Evolutionary conservation across 208 protist species (phyloP).

Genomic region (Acanthamoeba quina): DNA sequence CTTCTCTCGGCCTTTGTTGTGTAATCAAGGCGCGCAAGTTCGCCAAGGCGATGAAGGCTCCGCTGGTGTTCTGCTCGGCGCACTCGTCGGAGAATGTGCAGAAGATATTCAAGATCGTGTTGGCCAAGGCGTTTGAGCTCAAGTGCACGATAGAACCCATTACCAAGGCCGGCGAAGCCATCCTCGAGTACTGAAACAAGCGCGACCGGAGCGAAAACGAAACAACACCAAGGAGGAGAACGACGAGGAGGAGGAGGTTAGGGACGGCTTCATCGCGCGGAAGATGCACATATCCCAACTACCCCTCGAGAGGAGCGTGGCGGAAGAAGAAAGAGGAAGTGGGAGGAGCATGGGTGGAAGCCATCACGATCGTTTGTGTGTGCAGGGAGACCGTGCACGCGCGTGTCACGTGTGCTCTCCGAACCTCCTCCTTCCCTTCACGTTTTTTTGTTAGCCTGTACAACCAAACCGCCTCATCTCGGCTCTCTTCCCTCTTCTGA

Average conservation of each 20-base stretch:
- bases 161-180: constrained; percentile 88
- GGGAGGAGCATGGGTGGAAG: too few species aligned
- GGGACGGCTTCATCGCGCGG: background rate
- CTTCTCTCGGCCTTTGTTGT: background rate
- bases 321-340: too few species aligned
- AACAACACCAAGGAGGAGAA: too few species aligned
- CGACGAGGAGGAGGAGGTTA: too few species aligned
- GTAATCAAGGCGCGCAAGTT: constrained; percentile 93
- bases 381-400: background rate
- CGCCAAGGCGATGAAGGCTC: constrained; percentile 94
- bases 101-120: constrained; percentile 95
- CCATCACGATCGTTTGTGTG: background rate
- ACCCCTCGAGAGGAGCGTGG: too few species aligned
- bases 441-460: background rate
- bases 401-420: background rate
- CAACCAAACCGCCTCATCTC: background rate
- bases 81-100: constrained; percentile 92
- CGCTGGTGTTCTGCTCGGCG: constrained; percentile 93
- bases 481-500: too few species aligned
- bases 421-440: background rate
- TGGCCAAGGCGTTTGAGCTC: constrained; percentile 92
- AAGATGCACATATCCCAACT: too few species aligned
- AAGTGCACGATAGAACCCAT: constrained; percentile 87
- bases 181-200: constrained; percentile 88
- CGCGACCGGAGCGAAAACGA: too few species aligned